phyloP scores from a whole-genome alignment of 192 early-diverging fungal genomes.

The Dissophora ornata region DNA sequence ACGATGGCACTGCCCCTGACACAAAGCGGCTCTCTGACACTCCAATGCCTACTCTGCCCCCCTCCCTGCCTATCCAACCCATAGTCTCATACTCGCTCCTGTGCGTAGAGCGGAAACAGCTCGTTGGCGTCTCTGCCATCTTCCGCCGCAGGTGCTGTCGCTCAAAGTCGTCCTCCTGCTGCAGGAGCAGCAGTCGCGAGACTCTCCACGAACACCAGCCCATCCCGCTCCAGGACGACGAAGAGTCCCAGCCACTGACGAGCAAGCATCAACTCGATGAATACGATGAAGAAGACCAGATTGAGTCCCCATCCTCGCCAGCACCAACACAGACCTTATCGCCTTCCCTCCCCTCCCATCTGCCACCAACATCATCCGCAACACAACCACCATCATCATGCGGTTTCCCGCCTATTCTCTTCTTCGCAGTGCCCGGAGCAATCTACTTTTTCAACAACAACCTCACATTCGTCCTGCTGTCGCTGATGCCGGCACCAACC shows the following conservation, averaged over 20 bases:
- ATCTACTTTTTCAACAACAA: constrained; percentile 59
- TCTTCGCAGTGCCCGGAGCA: constrained; percentile 51
- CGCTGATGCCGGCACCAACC: constrained; percentile 54
- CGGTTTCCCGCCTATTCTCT: constrained; percentile 29
- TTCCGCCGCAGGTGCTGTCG: too few species aligned
- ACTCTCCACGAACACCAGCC: too few species aligned
- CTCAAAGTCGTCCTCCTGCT: too few species aligned
- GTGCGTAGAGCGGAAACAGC: constrained; percentile 27
- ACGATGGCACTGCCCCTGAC: too few species aligned
- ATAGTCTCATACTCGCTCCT: constrained; percentile 50
- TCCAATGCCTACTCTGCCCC: background rate
- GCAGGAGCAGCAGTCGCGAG: too few species aligned
- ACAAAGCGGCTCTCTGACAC: too few species aligned
- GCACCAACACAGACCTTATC: too few species aligned
- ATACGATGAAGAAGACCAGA: constrained; percentile 25
- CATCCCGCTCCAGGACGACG: constrained; percentile 6
- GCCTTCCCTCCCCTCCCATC: too few species aligned
- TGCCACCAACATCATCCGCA: background rate
- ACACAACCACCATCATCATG: constrained; percentile 15
- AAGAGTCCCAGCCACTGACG: constrained; percentile 19
- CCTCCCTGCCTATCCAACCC: too few species aligned
- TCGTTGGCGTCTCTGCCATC: constrained; percentile 28
- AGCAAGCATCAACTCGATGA: constrained; percentile 6
- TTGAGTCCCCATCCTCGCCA: too few species aligned
- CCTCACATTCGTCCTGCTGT: constrained; percentile 42